A percentile compares a stretch with the other conserved stretches of the same genome.
These are phyloP conservation scores for Fusarium floridanum DNA, from an alignment of 2,329 filamentous ascomycete genomes.

Conservation along the genomic window DNA sequence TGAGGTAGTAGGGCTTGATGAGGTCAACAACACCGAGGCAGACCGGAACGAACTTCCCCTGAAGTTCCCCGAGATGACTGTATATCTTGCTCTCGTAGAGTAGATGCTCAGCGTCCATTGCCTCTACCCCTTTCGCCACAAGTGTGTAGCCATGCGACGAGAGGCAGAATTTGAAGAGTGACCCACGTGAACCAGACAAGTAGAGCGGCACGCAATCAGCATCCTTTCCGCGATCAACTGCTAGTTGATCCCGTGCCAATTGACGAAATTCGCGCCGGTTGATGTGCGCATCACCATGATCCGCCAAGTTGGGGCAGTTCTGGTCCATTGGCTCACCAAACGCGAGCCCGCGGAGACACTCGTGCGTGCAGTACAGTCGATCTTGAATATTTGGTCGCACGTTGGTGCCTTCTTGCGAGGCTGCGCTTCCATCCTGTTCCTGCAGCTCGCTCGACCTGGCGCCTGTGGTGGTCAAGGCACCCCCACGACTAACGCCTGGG, in stretches of 20 bases:
- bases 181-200: constrained; percentile 45
- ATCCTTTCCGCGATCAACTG: constrained; percentile 48
- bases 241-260: constrained; percentile 47
- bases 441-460: neutral
- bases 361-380: constrained; percentile 46
- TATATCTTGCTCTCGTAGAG: constrained; percentile 51
- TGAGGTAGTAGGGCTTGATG: neutral
- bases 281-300: constrained; percentile 39
- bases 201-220: too few relatives aligned
- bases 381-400: constrained; percentile 14
- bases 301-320: constrained; percentile 43
- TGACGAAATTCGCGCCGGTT: constrained; percentile 42
- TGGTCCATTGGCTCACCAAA: constrained; percentile 42
- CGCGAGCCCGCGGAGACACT: constrained; percentile 46
- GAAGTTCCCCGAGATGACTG: constrained; percentile 43
- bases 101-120: constrained; percentile 33
- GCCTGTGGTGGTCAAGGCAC: neutral
- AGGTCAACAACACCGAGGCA: constrained; percentile 51
- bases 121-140: constrained; percentile 55
- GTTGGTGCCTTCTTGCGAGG: neutral
- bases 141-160: constrained; percentile 54
- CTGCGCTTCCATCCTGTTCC: neutral
- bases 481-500: neutral
- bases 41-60: constrained; percentile 52
- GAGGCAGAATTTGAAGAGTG: constrained; percentile 55